Percentiles rank a stretch among this genome's conserved stretches.
Evolutionary conservation across 1,284 basidiomycete genomes (phyloP).

Genomic region (Papiliotrema terrestris): DNA sequence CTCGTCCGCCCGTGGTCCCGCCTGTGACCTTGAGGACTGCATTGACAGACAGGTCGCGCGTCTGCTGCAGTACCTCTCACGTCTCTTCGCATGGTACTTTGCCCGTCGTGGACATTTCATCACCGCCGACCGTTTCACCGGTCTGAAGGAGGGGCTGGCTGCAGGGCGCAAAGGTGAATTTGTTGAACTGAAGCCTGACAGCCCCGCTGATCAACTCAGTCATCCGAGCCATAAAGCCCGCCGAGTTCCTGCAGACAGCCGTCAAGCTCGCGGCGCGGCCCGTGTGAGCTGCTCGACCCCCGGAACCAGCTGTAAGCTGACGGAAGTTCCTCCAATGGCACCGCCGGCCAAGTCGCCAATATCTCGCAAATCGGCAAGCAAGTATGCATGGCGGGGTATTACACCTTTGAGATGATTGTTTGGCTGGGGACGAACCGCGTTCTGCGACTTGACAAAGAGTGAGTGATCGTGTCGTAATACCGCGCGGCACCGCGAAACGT

Average conservation of each 20-base stretch:
- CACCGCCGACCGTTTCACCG: slow-evolving; percentile 68
- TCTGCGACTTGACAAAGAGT: slow-evolving; percentile 55
- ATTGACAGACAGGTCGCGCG: slow-evolving; percentile 68
- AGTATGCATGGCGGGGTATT: slow-evolving; percentile 85
- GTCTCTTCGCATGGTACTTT: slow-evolving; percentile 83
- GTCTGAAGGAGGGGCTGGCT: slow-evolving; percentile 73
- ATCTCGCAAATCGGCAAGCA: slow-evolving; percentile 79
- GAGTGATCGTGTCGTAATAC: slow-evolving; percentile 10
- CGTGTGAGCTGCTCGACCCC: slow-evolving; percentile 27
- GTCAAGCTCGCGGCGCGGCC: slow-evolving; percentile 65
- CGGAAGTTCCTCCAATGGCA: slow-evolving; percentile 23
- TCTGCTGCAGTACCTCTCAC: slow-evolving; percentile 84
- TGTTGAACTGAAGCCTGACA: not conserved
- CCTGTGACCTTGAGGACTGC: too few relatives aligned
- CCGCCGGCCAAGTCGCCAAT: slow-evolving; percentile 63
- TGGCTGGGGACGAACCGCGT: slow-evolving; percentile 80
- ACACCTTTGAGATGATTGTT: slow-evolving; percentile 72
- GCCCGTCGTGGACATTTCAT: slow-evolving; percentile 61
- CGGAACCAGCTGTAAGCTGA: not conserved
- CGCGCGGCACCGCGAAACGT: not conserved
- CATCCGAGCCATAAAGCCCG: slow-evolving; percentile 85
- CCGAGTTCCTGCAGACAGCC: slow-evolving; percentile 92
- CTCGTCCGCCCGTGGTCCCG: too few relatives aligned
- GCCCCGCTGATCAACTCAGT: slow-evolving; percentile 55
- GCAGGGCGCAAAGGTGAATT: slow-evolving; percentile 68